phyloP scores from a whole-genome alignment of 75 land plant species.

The Larix kaempferi region DNA sequence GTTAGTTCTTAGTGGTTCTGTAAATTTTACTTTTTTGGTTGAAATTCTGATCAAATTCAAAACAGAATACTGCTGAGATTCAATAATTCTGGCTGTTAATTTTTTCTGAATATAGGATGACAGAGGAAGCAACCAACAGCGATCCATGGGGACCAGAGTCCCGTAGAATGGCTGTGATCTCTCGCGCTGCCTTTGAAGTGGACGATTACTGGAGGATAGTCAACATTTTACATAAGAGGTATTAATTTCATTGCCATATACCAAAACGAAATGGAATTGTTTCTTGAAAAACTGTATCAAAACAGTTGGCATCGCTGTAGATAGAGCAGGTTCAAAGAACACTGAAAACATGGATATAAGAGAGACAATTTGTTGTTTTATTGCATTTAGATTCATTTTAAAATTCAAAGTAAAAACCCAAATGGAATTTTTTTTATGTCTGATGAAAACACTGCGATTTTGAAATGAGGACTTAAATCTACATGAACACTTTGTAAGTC shows the following conservation, averaged over 20 bases:
- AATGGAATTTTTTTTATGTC: not conserved
- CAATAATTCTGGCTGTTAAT: not conserved
- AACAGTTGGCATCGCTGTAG: no score
- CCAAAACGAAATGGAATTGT: not conserved
- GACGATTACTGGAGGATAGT: conserved; percentile 82
- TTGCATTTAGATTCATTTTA: not conserved
- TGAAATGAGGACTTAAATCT: not conserved
- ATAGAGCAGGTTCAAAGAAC: not conserved
- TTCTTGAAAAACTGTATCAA: not conserved
- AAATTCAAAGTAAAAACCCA: not conserved
- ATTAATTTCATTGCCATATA: not conserved
- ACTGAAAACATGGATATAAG: not conserved
- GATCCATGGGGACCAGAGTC: conserved; percentile 74
- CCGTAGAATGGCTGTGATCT: conserved; percentile 53
- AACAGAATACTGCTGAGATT: not conserved
- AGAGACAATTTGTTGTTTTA: not conserved
- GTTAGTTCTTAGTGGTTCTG: no score
- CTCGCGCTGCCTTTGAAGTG: conserved; percentile 67
- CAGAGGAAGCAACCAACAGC: conserved; percentile 82
- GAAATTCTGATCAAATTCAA: no score
- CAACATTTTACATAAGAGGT: conserved; percentile 77
- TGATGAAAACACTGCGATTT: not conserved
- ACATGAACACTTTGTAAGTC: not conserved
- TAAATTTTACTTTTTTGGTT: no score
- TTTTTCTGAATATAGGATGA: conserved; percentile 32